A percentile compares a stretch with the other conserved stretches of the same genome.
Evolutionary conservation across 768 basidiomycete genomes (phyloP).

Genomic region (Baorangia bicolor): DNA sequence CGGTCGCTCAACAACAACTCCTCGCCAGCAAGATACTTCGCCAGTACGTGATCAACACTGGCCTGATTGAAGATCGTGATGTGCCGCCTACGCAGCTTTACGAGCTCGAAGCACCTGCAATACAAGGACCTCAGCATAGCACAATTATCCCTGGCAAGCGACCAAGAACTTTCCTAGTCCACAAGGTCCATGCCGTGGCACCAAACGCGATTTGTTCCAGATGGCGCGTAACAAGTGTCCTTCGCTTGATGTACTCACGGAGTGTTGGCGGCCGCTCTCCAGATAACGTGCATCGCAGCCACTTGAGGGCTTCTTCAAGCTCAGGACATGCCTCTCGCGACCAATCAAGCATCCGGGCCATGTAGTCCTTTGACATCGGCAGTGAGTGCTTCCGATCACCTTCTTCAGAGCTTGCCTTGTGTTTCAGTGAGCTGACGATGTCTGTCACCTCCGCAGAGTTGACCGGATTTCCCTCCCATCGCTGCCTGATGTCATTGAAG

Average conservation of each 20-base stretch:
- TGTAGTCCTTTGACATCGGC: background rate
- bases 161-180: background rate
- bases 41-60: background rate
- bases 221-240: background rate
- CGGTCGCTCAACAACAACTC: constrained; percentile 6
- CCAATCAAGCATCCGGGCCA: background rate
- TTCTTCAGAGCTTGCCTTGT: background rate
- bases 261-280: background rate
- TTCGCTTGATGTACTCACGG: background rate
- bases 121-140: background rate
- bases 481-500: background rate
- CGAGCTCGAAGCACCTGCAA: constrained; percentile 32
- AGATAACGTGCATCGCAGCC: background rate
- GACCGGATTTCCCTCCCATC: background rate
- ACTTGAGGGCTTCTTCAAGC: background rate
- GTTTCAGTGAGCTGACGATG: background rate
- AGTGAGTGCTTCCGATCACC: background rate
- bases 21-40: constrained; percentile 1
- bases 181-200: background rate
- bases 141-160: no score
- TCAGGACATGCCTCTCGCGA: background rate
- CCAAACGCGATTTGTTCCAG: background rate
- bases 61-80: constrained; percentile 4
- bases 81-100: constrained; percentile 24
- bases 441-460: background rate